Conservation (phyloP, 768 basidiomycete genomes). For the Boletus eberwhitei region DNA sequence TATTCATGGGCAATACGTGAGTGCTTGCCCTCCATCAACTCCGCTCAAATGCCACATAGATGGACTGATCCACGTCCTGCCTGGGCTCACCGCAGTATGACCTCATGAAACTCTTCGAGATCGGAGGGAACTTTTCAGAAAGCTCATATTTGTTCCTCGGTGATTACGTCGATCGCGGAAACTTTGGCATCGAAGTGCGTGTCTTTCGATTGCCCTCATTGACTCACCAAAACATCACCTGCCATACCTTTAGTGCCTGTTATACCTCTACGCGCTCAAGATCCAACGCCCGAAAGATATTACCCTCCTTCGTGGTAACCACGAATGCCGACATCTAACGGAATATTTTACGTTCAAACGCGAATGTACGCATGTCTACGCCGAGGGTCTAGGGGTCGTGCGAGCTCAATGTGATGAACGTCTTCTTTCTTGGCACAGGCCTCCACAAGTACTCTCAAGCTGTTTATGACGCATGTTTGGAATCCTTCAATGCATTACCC, state of each 20-base stretch:
- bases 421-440: constrained; percentile 18
- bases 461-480: constrained; percentile 91
- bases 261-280: constrained; percentile 93
- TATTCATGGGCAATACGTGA: constrained; percentile 96
- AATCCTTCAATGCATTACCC: constrained; percentile 88
- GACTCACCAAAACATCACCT: background rate
- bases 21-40: constrained; percentile 75
- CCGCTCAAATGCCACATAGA: constrained; percentile 51
- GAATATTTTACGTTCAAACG: constrained; percentile 98
- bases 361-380: constrained; percentile 65
- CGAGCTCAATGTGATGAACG: constrained; percentile 4
- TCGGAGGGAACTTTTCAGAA: constrained; percentile 82
- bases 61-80: background rate
- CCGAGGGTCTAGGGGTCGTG: constrained; percentile 1
- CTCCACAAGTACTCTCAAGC: constrained; percentile 31
- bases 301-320: constrained; percentile 87
- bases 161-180: constrained; percentile 96
- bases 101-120: constrained; percentile 96
- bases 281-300: constrained; percentile 83
- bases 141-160: constrained; percentile 92
- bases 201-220: background rate
- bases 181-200: constrained; percentile 77
- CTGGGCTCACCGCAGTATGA: constrained; percentile 65
- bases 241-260: constrained; percentile 56
- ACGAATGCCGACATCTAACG: constrained; percentile 95